Evolutionary conservation across 2,329 filamentous ascomycete genomes (phyloP), one percentile per base, ranked within the genome.

Genomic region (Fusarium verrucosum): DNA sequence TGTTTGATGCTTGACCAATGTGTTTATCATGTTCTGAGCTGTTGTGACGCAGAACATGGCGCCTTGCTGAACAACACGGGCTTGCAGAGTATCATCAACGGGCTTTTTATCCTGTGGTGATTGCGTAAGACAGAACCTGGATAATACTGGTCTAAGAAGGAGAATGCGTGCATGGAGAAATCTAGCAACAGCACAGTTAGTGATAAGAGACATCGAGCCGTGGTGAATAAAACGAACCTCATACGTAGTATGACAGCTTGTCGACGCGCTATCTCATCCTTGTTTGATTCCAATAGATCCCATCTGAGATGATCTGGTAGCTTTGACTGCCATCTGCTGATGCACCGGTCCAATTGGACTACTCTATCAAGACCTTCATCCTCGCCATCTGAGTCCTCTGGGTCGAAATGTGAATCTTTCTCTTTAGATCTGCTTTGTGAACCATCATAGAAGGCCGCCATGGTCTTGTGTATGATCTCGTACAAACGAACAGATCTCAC

Each of bases 111-210:
- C 58, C 19, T 45, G 19, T 3, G 60, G 33, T 17, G 67, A 43
- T 36, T 73, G 57, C 4, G 71, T 57, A 16, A 76, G 52, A 42
- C 76, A 78, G 32, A 77, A 76, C 1, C 73, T 65, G 0, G 72
- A 71, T 1, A 78, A 62, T 4, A 77, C 55, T 0, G 77, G 76
- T 3, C 77, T 50, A 0, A 79, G 62, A 0, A 79, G 62, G 0
- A 78, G 46, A 17, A 77, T 75, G 2, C 76, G 69, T 0, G 77
- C 75, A 22, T 78, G 76, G 1, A 78, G 68, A 28, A 75, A 72
- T 9, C 75, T 76, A 4, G 6, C 13, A 14, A 30, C 14, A 30
- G 28, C 9, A 1, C 7, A 28, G 46, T 23, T 51, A 41, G 50
- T 5, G 28, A 38, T 13, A 6, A 13, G 8, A 13, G 13, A 20